Evolutionary conservation across 805 yeast genomes (phyloP).

Genomic region (Wickerhamomyces subpelliculosus): DNA sequence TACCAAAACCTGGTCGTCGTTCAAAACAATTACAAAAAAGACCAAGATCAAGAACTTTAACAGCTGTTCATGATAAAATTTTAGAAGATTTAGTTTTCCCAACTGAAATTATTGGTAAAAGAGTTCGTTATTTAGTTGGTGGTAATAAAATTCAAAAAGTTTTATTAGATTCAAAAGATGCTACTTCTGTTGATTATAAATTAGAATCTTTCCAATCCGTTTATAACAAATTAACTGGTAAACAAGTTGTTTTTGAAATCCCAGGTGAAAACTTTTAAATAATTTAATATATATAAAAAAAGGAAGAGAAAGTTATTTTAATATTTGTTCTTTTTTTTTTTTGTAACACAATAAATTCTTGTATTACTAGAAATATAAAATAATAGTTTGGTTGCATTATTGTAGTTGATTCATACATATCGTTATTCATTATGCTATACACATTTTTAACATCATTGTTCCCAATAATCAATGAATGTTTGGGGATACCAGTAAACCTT

Average conservation of each 20-base stretch:
- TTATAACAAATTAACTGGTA: constrained; percentile 98
- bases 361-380: no score
- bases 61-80: constrained; percentile 97
- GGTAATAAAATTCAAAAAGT: constrained; percentile 98
- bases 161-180: constrained; percentile 95
- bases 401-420: no score
- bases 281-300: no score
- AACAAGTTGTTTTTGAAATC: constrained; percentile 98
- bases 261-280: constrained; percentile 48
- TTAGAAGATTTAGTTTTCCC: constrained; percentile 99
- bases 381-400: no score
- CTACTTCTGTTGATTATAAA: constrained; percentile 95
- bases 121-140: constrained; percentile 98
- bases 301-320: no score
- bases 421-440: no score
- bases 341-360: no score
- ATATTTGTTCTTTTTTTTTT: no score
- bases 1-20: constrained; percentile 97
- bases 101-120: constrained; percentile 98
- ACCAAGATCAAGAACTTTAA: constrained; percentile 99
- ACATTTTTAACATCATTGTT: no score
- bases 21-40: constrained; percentile 95
- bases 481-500: no score
- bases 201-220: constrained; percentile 98
- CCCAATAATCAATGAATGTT: no score